Evolutionary conservation across 2,329 filamentous ascomycete genomes (phyloP), one percentile per base, ranked within the genome.

Genomic region (Sarocladium brachiariae): DNA sequence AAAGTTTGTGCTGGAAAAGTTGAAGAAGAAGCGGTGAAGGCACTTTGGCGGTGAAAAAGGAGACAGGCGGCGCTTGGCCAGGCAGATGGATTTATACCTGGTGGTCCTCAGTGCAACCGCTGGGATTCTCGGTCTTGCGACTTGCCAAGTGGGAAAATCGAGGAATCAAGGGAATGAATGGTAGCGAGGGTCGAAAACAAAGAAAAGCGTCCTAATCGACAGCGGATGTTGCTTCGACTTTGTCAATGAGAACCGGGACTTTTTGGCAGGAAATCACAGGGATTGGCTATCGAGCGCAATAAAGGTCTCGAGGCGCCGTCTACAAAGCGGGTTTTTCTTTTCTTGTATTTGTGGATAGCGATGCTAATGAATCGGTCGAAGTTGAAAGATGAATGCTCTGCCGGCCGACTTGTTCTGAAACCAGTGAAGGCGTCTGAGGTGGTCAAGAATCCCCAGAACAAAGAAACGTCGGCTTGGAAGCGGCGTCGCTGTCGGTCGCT

Each of bases 1-100:
- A 71, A 48, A 76, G 66, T 34, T 66, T 63, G 49, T 66, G 61
- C 56, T 72, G 70, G 47, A 72, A 71, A 61, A 78, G 71, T 64
- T 80, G 77, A 66, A 84, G 72, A 67, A 86, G 84, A 60, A 86
- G 77, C 70, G 81, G 81, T 58, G 83, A 87, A 83, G 86, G 82
- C 82, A 83, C 75, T 65, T 82, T 84, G 77, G 65, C 80, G 78
- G 69, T 41, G 23, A 23, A 14, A 31, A 49, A 50, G 23, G 39
- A 43, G 49, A 49, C 21, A 43, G 19, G 30, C 11, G 43, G 39
- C 23, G 21, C 39, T 43, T 25, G 23, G 39, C 39, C 39, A 19
- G 39, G 11, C 19, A 43, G 39, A 23, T 43, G 39, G 23, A 3
- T 43, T 43, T 43, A 43, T 19, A 43, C 39, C 23, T 25, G 19